A percentile compares a stretch with the other conserved stretches of the same genome.
phyloP scores from a whole-genome alignment of 768 basidiomycete genomes.

The Zangia roseola region DNA sequence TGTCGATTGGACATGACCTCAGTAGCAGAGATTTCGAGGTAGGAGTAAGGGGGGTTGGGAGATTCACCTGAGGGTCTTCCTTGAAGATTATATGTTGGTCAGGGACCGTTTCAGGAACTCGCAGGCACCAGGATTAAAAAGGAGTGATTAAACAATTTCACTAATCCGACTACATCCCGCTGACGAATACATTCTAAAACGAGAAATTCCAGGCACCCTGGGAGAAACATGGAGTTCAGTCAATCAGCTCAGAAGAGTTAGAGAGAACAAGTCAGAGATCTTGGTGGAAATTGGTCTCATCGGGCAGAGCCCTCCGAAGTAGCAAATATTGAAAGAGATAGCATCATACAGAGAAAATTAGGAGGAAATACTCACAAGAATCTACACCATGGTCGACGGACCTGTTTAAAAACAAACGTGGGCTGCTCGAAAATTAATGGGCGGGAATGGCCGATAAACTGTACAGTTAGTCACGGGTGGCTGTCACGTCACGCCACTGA shows the following conservation, averaged over 20 bases:
- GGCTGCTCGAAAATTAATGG: not conserved
- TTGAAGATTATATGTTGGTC: no score
- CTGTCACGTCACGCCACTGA: conserved; percentile 47
- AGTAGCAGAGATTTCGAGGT: not conserved
- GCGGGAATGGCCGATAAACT: conserved; percentile 44
- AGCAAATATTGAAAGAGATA: conserved; percentile 60
- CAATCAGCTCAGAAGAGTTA: not conserved
- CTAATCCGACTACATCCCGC: not conserved
- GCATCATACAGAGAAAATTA: conserved; percentile 35
- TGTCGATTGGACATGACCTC: conserved; percentile 23
- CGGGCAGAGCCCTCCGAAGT: conserved; percentile 57
- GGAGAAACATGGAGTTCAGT: conserved; percentile 7
- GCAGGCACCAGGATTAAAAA: no score
- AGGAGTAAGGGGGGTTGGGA: no score
- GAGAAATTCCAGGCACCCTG: not conserved
- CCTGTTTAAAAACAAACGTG: not conserved
- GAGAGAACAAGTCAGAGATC: conserved; percentile 53
- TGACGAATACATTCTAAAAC: not conserved
- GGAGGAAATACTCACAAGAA: conserved; percentile 17
- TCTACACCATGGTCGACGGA: no score
- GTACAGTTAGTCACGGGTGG: conserved; percentile 65
- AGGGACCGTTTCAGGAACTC: no score
- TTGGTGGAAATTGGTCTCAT: conserved; percentile 71
- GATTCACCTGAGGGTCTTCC: no score
- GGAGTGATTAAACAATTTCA: no score